A percentile compares a stretch with the other conserved stretches of the same genome.
phyloP scores from a whole-genome alignment of 2,329 filamentous ascomycete species.

The Exophiala sp. region DNA sequence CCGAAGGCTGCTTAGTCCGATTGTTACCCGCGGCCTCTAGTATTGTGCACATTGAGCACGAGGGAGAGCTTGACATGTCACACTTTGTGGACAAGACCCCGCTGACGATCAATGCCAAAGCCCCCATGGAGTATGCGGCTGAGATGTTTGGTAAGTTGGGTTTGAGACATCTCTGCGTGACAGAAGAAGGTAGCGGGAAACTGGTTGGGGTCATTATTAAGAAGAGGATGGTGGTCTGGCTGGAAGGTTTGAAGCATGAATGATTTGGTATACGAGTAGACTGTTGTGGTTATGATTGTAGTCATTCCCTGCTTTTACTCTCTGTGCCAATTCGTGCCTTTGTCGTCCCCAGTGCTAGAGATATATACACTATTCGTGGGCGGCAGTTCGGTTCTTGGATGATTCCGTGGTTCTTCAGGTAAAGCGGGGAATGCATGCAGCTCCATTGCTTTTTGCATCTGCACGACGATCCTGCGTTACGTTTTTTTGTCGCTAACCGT shows the following conservation, averaged over 20 bases:
- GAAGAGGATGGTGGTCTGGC: constrained; percentile 54
- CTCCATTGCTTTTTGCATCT: no score
- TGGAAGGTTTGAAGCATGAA: constrained; percentile 42
- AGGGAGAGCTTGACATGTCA: constrained; percentile 43
- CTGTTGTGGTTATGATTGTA: no score
- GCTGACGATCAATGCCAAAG: constrained; percentile 47
- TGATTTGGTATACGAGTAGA: no score
- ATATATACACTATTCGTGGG: no score
- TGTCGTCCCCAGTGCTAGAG: no score
- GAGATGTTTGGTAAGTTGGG: constrained; percentile 60
- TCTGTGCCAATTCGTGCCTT: no score
- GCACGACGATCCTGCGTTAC: no score
- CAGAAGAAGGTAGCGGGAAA: constrained; percentile 50
- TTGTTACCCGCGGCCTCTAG: constrained; percentile 9
- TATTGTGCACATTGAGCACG: constrained; percentile 1
- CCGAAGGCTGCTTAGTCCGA: constrained; percentile 17
- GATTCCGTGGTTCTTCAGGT: no score
- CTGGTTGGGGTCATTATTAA: constrained; percentile 57
- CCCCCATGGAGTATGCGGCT: constrained; percentile 57
- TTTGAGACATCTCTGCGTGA: constrained; percentile 51
- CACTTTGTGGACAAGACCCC: constrained; percentile 55
- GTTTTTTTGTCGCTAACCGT: no score
- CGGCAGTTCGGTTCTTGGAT: no score
- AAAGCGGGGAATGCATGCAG: no score
- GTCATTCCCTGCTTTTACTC: no score